Conservation (phyloP, 495 filamentous ascomycete genomes). For the Penicillium taxi region DNA sequence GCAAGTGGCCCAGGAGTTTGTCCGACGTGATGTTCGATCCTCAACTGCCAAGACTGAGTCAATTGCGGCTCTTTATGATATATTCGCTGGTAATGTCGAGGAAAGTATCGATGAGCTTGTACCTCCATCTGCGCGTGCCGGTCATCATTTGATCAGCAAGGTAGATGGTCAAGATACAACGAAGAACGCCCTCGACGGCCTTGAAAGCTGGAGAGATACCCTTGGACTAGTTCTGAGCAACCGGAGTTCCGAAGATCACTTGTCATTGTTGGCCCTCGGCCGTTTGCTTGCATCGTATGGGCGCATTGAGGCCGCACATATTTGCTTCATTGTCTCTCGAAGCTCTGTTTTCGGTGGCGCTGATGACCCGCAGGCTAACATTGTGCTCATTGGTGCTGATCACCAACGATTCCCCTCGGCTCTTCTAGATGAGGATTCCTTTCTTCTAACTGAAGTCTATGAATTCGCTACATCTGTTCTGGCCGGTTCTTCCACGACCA, state of each 20-base stretch:
- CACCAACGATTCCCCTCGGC: conserved; percentile 57
- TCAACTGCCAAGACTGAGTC: conserved; percentile 69
- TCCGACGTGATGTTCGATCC: conserved; percentile 82
- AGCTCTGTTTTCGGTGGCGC: conserved; percentile 65
- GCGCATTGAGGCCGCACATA: conserved; percentile 81
- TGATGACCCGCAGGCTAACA: conserved; percentile 71
- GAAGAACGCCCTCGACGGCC: conserved; percentile 69
- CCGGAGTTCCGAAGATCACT: conserved; percentile 67
- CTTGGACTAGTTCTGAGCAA: conserved; percentile 79
- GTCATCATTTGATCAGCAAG: conserved; percentile 79
- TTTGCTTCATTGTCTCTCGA: conserved; percentile 64
- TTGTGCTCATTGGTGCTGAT: conserved; percentile 79
- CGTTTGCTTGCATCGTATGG: conserved; percentile 80
- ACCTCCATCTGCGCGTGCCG: conserved; percentile 85
- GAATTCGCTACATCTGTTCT: conserved; percentile 73
- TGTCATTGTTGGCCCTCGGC: conserved; percentile 71
- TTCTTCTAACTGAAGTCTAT: conserved; percentile 86
- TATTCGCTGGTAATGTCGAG: conserved; percentile 87
- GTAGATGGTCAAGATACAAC: conserved; percentile 50
- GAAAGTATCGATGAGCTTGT: conserved; percentile 95
- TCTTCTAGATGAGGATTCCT: conserved; percentile 71
- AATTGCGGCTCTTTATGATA: conserved; percentile 81
- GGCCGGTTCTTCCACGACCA: conserved; percentile 45
- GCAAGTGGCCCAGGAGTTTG: conserved; percentile 88
- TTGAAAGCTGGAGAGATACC: conserved; percentile 92